Percentiles rank a stretch among this genome's conserved stretches.
Evolutionary conservation across 306 rosid species (phyloP).

Genomic region (Lathyrus oleraceus): DNA sequence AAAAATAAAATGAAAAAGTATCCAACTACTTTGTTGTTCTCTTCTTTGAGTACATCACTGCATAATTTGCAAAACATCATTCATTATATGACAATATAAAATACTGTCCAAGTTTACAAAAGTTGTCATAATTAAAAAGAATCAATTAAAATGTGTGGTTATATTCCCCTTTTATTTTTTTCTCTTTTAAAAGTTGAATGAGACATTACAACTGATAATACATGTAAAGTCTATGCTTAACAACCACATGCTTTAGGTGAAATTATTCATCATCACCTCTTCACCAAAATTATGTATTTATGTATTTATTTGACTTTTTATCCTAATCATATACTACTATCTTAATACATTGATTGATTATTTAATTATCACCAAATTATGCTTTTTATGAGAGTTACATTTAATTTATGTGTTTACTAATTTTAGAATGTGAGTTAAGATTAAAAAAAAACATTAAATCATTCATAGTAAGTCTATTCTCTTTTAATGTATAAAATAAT

Average conservation of each 20-base stretch:
- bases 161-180: conserved; percentile 6
- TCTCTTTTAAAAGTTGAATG: conserved; percentile 45
- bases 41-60: conserved; percentile 43
- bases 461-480: neutral
- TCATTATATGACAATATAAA: conserved; percentile 42
- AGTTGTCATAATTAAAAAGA: conserved; percentile 44
- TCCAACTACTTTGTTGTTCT: conserved; percentile 37
- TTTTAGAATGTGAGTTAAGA: neutral
- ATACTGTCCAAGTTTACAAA: conserved; percentile 39
- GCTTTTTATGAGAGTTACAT: conserved; percentile 13
- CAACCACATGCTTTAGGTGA: conserved; percentile 57
- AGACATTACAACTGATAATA: conserved; percentile 52
- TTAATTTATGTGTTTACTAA: neutral
- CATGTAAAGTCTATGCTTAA: conserved; percentile 52
- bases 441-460: neutral
- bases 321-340: neutral
- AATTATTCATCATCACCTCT: conserved; percentile 44
- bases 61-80: conserved; percentile 41
- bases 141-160: conserved; percentile 41
- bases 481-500: too few relatives aligned
- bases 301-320: conserved; percentile 41
- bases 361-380: conserved; percentile 34
- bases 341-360: neutral
- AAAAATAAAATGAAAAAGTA: conserved; percentile 33
- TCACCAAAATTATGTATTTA: conserved; percentile 43